These are phyloP conservation scores for Bullera alba DNA, from an alignment of 768 basidiomycete species.

Conservation along the genomic window DNA sequence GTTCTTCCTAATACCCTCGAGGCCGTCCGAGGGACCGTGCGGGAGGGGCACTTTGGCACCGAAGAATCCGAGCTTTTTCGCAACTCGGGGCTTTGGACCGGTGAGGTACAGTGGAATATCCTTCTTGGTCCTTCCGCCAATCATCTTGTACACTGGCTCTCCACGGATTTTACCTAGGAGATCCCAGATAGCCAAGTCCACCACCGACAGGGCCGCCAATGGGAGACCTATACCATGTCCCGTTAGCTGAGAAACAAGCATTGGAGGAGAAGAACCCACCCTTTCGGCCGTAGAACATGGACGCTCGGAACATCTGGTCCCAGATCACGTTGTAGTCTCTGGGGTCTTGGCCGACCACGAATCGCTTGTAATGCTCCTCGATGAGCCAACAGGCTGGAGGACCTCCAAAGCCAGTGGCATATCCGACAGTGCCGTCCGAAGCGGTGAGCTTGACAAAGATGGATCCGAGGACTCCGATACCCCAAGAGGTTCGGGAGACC, in stretches of 20 bases:
- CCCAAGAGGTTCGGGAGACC: constrained; percentile 45
- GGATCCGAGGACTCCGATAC: constrained; percentile 48
- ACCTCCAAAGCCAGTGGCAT: constrained; percentile 48
- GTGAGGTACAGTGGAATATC: constrained; percentile 48
- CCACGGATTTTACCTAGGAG: constrained; percentile 47
- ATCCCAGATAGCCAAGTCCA: constrained; percentile 49
- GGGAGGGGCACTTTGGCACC: constrained; percentile 48
- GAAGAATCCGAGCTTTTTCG: constrained; percentile 47
- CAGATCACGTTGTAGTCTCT: constrained; percentile 48
- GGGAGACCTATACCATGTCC: constrained; percentile 30
- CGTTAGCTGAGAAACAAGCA: neutral
- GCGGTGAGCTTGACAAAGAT: constrained; percentile 48
- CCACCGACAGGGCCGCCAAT: constrained; percentile 46
- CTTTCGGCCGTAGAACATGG: constrained; percentile 49
- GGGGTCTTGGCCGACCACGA: constrained; percentile 47
- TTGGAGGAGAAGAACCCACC: constrained; percentile 15
- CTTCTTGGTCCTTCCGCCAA: constrained; percentile 47
- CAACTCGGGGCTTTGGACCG: constrained; percentile 43
- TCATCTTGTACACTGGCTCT: constrained; percentile 49
- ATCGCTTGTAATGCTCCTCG: constrained; percentile 48
- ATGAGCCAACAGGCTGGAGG: constrained; percentile 48
- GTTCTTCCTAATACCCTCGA: constrained; percentile 46
- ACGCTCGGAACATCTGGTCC: constrained; percentile 47
- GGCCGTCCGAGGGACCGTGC: constrained; percentile 45
- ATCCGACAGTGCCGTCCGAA: constrained; percentile 46